Percentiles rank a stretch among this genome's conserved stretches.
phyloP scores from a whole-genome alignment of 495 filamentous ascomycete genomes.

The Aspergillus bridgeri region DNA sequence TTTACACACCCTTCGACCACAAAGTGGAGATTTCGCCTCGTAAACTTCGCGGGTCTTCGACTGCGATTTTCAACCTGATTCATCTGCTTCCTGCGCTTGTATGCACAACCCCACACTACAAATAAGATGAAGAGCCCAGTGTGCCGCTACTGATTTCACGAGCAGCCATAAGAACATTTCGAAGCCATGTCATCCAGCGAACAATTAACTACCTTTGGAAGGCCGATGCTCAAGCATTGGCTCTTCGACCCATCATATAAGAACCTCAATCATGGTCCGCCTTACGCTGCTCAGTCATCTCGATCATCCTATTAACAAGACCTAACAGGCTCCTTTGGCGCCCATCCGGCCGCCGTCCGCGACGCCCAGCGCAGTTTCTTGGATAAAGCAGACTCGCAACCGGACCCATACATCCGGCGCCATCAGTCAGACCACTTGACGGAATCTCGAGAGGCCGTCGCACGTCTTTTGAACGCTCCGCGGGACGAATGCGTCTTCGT shows the following conservation, averaged over 20 bases:
- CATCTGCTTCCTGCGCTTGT: too few species aligned
- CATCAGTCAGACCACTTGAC: constrained; percentile 56
- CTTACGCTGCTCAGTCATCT: background rate
- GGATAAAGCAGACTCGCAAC: constrained; percentile 55
- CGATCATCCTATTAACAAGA: too few species aligned
- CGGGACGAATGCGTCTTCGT: constrained; percentile 68
- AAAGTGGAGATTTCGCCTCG: background rate
- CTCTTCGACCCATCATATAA: constrained; percentile 62
- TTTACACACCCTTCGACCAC: background rate
- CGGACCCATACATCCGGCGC: constrained; percentile 73
- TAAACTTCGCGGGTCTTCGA: background rate
- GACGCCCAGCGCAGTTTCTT: constrained; percentile 55
- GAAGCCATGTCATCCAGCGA: background rate
- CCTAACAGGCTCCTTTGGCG: constrained; percentile 71
- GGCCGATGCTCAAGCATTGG: constrained; percentile 65
- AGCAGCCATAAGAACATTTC: background rate
- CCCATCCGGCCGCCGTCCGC: constrained; percentile 60
- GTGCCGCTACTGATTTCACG: background rate
- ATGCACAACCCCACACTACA: too few species aligned
- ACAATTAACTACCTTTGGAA: constrained; percentile 47
- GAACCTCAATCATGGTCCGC: constrained; percentile 78
- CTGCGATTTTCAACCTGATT: background rate
- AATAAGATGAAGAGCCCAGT: background rate
- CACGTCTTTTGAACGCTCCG: constrained; percentile 60
- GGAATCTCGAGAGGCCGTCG: constrained; percentile 59